Percentiles rank a stretch among this genome's conserved stretches.
phyloP scores from a whole-genome alignment of 208 protist genomes.

The Leishmania guyanensis region DNA sequence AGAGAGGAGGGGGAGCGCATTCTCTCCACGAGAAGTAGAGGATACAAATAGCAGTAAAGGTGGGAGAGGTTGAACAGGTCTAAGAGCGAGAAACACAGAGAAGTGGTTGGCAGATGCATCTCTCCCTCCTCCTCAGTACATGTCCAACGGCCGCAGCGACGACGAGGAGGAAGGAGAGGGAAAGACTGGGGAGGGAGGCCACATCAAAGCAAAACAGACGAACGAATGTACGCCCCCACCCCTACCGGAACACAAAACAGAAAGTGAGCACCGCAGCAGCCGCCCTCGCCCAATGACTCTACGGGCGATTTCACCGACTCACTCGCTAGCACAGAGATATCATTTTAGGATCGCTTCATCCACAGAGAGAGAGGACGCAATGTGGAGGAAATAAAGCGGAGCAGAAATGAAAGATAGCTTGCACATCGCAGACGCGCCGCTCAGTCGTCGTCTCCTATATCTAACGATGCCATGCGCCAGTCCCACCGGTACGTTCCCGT shows the following conservation, averaged over 20 bases:
- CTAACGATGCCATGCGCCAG: constrained; percentile 38
- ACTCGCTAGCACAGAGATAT: background rate
- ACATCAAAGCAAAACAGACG: constrained; percentile 16
- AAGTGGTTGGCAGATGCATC: background rate
- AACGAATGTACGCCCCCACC: background rate
- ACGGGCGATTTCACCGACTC: background rate
- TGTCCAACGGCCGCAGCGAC: background rate
- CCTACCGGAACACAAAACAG: background rate
- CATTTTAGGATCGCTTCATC: background rate
- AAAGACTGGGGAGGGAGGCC: background rate
- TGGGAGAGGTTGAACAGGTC: background rate
- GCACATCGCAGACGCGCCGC: background rate
- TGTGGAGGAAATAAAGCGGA: background rate
- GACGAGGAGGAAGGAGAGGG: background rate
- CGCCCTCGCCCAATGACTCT: background rate
- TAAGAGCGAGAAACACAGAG: background rate
- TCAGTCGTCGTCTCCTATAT: constrained; percentile 41
- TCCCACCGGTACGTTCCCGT: constrained; percentile 46
- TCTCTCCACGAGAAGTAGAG: background rate
- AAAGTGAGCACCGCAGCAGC: background rate
- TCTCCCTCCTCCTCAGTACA: background rate
- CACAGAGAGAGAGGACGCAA: background rate
- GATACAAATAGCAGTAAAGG: background rate
- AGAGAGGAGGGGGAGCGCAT: background rate
- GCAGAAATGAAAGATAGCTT: no score